Conservation (phyloP, 495 filamentous ascomycete species). For the Peziza echinospora region DNA sequence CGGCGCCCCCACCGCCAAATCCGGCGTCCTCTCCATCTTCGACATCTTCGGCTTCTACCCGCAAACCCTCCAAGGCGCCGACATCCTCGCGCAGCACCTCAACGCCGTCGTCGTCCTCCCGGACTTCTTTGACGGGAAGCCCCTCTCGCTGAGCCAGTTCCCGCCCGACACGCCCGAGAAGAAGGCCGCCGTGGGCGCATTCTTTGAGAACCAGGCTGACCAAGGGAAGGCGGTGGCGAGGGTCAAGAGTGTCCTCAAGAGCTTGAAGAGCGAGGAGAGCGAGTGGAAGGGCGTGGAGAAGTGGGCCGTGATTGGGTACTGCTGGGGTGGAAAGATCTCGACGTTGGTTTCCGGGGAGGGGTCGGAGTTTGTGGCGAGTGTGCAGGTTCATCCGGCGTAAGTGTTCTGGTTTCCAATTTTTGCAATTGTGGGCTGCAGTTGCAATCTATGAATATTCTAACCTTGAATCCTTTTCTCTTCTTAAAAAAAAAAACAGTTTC, state of each 20-base stretch:
- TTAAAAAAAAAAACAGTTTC: too few relatives aligned
- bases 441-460: too few relatives aligned
- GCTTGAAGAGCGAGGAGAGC: constrained; percentile 31
- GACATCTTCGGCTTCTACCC: constrained; percentile 51
- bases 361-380: constrained; percentile 44
- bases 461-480: too few relatives aligned
- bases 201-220: constrained; percentile 50
- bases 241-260: constrained; percentile 40
- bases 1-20: constrained; percentile 34
- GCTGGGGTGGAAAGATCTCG: constrained; percentile 79
- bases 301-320: constrained; percentile 82
- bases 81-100: constrained; percentile 40
- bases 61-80: constrained; percentile 47
- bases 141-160: constrained; percentile 33
- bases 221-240: constrained; percentile 39
- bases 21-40: constrained; percentile 39
- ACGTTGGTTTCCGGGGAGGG: constrained; percentile 37
- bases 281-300: constrained; percentile 32
- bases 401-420: too few relatives aligned
- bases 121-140: constrained; percentile 43
- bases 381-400: constrained; percentile 66
- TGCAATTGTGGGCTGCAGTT: too few relatives aligned
- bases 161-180: constrained; percentile 68
- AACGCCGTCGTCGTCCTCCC: constrained; percentile 42
- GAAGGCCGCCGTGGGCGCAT: constrained; percentile 46